A percentile compares a stretch with the other conserved stretches of the same genome.
Conservation (phyloP, 352 stramenopile species). For the Phytophthora pistaciae region DNA sequence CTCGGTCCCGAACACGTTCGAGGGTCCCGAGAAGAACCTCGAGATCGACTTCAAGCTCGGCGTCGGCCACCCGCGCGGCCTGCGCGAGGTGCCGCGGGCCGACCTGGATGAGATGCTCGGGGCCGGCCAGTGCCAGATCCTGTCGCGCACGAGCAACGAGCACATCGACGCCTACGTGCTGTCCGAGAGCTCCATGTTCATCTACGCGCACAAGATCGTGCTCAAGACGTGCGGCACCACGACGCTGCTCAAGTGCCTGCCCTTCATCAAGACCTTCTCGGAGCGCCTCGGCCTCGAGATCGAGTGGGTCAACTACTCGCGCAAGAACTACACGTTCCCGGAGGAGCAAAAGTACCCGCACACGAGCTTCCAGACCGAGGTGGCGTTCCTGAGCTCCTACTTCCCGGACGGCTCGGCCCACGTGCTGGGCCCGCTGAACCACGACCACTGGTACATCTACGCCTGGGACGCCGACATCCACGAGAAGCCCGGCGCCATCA, state of each 20-base stretch:
- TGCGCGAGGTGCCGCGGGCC: constrained; percentile 89
- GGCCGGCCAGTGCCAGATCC: constrained; percentile 96
- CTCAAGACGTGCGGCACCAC: constrained; percentile 99
- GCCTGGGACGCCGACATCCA: constrained; percentile 94
- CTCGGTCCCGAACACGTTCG: constrained; percentile 90
- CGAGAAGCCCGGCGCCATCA: constrained; percentile 27
- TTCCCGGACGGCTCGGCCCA: constrained; percentile 89
- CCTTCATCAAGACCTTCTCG: constrained; percentile 85
- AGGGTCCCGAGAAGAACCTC: constrained; percentile 98
- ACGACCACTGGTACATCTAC: constrained; percentile 99
- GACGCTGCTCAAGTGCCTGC: constrained; percentile 95
- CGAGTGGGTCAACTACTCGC: constrained; percentile 98
- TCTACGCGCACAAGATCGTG: constrained; percentile 99
- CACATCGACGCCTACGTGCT: constrained; percentile 97
- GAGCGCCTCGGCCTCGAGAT: constrained; percentile 94
- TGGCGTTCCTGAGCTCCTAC: constrained; percentile 95
- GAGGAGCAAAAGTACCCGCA: constrained; percentile 98
- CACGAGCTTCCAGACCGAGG: constrained; percentile 96
- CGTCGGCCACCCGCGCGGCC: constrained; percentile 77
- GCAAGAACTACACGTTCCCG: constrained; percentile 99
- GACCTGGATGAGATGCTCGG: constrained; percentile 96
- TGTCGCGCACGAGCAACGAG: constrained; percentile 96
- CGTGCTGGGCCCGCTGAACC: constrained; percentile 95
- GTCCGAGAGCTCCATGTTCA: constrained; percentile 98
- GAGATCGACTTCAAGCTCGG: constrained; percentile 94